phyloP scores from a whole-genome alignment of 768 basidiomycete genomes.

The Mycena olivaceomarginata region DNA sequence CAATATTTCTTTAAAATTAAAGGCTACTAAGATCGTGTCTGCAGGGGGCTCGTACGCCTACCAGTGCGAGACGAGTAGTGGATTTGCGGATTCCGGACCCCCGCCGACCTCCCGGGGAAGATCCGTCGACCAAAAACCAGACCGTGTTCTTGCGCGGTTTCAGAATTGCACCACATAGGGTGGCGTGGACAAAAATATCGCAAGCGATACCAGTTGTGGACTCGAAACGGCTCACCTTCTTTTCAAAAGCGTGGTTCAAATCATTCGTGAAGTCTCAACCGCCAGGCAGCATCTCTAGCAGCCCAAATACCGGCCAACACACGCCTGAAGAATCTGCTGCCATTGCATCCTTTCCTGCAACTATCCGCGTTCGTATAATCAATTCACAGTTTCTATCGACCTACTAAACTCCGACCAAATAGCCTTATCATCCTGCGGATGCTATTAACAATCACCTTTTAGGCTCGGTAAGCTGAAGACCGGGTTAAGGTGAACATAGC shows the following conservation, averaged over 20 bases:
- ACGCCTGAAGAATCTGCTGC: neutral
- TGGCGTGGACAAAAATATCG: neutral
- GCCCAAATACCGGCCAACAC: neutral
- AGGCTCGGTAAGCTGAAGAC: neutral
- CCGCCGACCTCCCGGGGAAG: neutral
- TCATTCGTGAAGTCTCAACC: neutral
- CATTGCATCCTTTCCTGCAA: neutral
- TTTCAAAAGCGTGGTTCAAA: neutral
- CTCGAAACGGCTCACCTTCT: neutral
- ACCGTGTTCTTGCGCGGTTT: slow-evolving; percentile 4
- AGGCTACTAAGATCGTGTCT: neutral
- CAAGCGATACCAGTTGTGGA: slow-evolving; percentile 1
- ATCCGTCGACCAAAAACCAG: neutral
- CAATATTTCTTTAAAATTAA: neutral
- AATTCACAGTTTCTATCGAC: no score
- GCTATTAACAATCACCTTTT: neutral
- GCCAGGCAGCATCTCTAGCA: neutral
- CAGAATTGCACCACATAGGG: neutral
- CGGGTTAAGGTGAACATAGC: no score
- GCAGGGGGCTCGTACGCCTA: neutral
- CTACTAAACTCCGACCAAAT: neutral
- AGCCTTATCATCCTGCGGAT: slow-evolving; percentile 18
- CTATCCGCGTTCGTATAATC: neutral
- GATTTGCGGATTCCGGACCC: neutral
- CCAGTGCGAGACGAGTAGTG: neutral